A percentile compares a stretch with the other conserved stretches of the same genome.
Evolutionary conservation across 345 rosid species (phyloP).

Genomic region (Eucalyptus erythrocorys): DNA sequence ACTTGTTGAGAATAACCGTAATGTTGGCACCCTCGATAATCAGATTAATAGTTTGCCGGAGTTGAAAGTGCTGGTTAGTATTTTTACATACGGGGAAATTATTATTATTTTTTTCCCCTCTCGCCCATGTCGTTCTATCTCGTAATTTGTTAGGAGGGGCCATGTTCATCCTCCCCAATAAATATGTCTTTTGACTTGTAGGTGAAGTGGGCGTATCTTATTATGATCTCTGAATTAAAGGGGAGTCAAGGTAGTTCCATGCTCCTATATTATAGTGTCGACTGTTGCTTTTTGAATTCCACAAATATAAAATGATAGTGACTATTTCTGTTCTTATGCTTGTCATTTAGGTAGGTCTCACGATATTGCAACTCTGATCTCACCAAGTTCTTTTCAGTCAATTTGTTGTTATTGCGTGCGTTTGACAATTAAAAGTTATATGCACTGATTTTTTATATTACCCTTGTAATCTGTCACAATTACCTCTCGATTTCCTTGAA

Average conservation of each 20-base stretch:
- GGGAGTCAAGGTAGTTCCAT: too few species aligned
- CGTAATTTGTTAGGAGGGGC: conserved; percentile 13
- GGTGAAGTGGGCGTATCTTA: too few species aligned
- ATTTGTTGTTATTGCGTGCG: background rate
- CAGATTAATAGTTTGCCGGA: conserved; percentile 73
- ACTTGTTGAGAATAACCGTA: conserved; percentile 63
- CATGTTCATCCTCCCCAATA: conserved; percentile 65
- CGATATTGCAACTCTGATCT: background rate
- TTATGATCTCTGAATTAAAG: too few species aligned
- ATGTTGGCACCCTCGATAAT: conserved; percentile 46
- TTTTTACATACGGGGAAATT: background rate
- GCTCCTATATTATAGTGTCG: too few species aligned
- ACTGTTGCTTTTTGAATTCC: too few species aligned
- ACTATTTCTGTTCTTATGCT: background rate
- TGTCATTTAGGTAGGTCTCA: background rate
- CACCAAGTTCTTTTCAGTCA: background rate
- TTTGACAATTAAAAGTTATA: background rate
- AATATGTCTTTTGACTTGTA: conserved; percentile 85
- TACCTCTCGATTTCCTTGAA: background rate
- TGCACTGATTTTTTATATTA: background rate
- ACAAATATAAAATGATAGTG: too few species aligned
- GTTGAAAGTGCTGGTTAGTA: conserved; percentile 56
- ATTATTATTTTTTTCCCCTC: background rate
- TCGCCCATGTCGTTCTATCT: too few species aligned
- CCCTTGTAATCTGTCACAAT: background rate